Base-by-base conservation (phyloP, 805 yeast genomes). In the Priceomyces fermenticarens region DNA sequence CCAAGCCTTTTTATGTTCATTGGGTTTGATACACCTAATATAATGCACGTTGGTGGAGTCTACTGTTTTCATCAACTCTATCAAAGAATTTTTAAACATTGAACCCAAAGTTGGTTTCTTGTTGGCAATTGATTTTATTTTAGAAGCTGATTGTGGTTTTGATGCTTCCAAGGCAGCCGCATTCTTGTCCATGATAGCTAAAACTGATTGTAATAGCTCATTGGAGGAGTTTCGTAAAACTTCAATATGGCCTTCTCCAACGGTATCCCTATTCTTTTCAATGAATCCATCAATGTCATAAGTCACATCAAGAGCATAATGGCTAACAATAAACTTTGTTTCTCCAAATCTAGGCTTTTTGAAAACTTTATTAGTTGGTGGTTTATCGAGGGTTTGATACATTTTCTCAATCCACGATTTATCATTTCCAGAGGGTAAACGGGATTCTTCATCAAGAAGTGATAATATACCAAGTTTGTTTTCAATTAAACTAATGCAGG, bases 231-330 rank as follows among this genome's bases (percentile, higher is more conserved):
- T 76, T 54, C 78, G 81, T 65, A 91, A 75, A 8, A 88, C 89
- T 46, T 88, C 97, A 46, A 91, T 67, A 55, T 89, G 95, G 17
- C 96, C 97, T 56, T 91, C 99, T 13, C 96, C 90, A 38, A 91
- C 97, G 6, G 98, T 88, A 63, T 91, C 99, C 70, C 98, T 81
- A 60, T 91, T 91, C 72, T 91, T 91, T 68, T 91, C 99, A 56
- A 91, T 87, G 60, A 91, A 91, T 1, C 98, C 98, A 46, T 88
- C 97, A 32, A 85, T 77, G 55, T 89, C 96, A 61, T 91, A 91
- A 30, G 87, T 70, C 31, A 91, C 99, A 56, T 91, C 97, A 58
- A 88, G 78, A 23, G 99, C 99, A 66, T 91, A 91, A 65, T 91
- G 99, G 42, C 86, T 76, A 40, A 91, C 95, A 41, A 91, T 81